Conservation (phyloP, 768 basidiomycete genomes). For the Austroboletus festivus region DNA sequence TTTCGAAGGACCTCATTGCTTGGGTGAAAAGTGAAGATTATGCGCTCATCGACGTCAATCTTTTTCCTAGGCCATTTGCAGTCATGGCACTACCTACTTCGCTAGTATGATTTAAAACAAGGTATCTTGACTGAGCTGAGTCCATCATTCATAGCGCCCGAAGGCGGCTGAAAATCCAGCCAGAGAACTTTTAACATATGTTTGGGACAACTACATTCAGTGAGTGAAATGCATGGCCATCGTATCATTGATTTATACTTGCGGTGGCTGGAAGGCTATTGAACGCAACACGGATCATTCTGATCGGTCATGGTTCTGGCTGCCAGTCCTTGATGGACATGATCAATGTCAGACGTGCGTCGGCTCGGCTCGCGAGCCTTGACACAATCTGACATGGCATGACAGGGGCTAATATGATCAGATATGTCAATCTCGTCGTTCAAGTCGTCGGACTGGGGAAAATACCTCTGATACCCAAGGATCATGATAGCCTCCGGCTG, state of each 20-base stretch:
- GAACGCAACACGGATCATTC: constrained; percentile 64
- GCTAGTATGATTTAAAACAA: constrained; percentile 29
- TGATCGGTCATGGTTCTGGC: constrained; percentile 88
- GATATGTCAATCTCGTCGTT: constrained; percentile 64
- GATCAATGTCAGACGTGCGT: constrained; percentile 65
- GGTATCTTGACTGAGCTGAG: not conserved
- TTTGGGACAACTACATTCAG: constrained; percentile 98
- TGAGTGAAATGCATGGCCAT: constrained; percentile 37
- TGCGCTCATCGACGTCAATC: constrained; percentile 82
- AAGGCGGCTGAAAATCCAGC: constrained; percentile 45
- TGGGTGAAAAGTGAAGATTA: constrained; percentile 72
- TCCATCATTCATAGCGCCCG: constrained; percentile 29
- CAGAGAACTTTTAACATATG: constrained; percentile 66
- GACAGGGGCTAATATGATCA: constrained; percentile 53
- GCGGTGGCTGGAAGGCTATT: constrained; percentile 69
- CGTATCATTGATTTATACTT: not conserved
- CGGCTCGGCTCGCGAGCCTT: not conserved
- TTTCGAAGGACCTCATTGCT: constrained; percentile 70
- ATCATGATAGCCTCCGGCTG: constrained; percentile 50
- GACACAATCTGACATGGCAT: not conserved
- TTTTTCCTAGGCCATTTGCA: constrained; percentile 60
- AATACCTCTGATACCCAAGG: constrained; percentile 52
- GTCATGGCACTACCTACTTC: constrained; percentile 22
- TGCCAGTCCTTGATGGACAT: constrained; percentile 75
- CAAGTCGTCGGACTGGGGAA: constrained; percentile 72